Base-by-base conservation (phyloP, 2,329 filamentous ascomycete genomes). In the Botrytis tulipae region DNA sequence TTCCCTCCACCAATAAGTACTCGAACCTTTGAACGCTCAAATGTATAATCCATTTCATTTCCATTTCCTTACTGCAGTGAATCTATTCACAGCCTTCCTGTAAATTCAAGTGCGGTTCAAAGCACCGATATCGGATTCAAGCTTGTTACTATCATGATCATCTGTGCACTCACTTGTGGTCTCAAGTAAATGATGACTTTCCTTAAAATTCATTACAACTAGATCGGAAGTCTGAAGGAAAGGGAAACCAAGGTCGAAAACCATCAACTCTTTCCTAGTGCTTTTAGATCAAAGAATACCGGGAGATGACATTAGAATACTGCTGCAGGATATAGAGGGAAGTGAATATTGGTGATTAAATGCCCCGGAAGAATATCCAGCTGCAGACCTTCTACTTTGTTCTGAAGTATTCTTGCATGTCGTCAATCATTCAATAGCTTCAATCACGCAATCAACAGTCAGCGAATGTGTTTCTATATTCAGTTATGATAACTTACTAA, bases 261-360 rank as follows among this genome's bases (percentile, higher is more conserved):
- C 14, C 12, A 7, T 54, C n/a, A 29, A 16, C 9, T 6, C 6
- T 29, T 29, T 29, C n/a, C 6, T 29, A 1, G 4, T 18, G 1
- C 0, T 29, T 18, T 6, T 1, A 3, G 6, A 8, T 18, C n/a
- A 54, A 54, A 29, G 14, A 4, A 29, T 0, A 3, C 12, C 25
- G 1, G 14, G 8, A n/a, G n/a, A 54, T 3, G 1, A 18, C 0
- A 0, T 18, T 29, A 54, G 6, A 29, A 54, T n/a, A 29, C 16
- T n/a, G 14, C 5, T 54, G 51, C 51, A 54, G n/a, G n/a, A 16
- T 18, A 3, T 54, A 29, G 25, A 7, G 6, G 5, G 48, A 54
- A 29, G 14, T 29, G n/a, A 16, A 54, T 18, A n/a, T n/a, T 7
- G 3, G 4, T 6, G 25, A 6, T 54, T 7, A 16, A 3, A 29